Evolutionary conservation across 2,329 filamentous ascomycete genomes (phyloP).

Genomic region (Alternaria tenuissima): DNA sequence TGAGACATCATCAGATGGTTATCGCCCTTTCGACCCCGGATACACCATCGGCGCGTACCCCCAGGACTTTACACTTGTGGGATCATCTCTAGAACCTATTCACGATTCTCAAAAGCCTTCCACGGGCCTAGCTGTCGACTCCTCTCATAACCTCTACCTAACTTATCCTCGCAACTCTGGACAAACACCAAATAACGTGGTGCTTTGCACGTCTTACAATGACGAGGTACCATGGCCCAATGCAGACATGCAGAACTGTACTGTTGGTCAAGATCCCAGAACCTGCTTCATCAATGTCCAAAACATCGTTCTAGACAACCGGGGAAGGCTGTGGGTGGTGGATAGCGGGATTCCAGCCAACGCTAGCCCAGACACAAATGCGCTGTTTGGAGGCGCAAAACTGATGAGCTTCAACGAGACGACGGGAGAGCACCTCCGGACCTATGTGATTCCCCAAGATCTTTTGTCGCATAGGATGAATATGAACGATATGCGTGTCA

Average conservation of each 20-base stretch:
- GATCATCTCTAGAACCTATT: constrained; percentile 47
- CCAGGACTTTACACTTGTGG: constrained; percentile 50
- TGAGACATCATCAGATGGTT: constrained; percentile 18
- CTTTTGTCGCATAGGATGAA: constrained; percentile 50
- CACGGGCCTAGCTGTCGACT: constrained; percentile 53
- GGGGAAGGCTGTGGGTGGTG: constrained; percentile 53
- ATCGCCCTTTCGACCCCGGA: constrained; percentile 22
- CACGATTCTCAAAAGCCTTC: constrained; percentile 50
- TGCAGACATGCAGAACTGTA: constrained; percentile 53
- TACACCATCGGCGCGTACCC: constrained; percentile 32
- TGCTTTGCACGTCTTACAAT: constrained; percentile 50
- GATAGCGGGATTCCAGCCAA: constrained; percentile 52
- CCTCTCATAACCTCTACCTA: constrained; percentile 50
- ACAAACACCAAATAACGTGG: constrained; percentile 50
- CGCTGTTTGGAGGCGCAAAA: constrained; percentile 51
- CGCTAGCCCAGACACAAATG: constrained; percentile 26
- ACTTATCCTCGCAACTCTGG: constrained; percentile 54
- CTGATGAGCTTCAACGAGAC: constrained; percentile 54
- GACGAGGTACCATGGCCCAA: constrained; percentile 55
- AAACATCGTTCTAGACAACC: constrained; percentile 54
- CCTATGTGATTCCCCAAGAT: constrained; percentile 50
- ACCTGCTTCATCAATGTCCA: constrained; percentile 58
- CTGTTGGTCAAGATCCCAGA: constrained; percentile 47
- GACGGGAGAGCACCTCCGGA: constrained; percentile 43
- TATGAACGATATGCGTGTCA: constrained; percentile 55